Base-by-base conservation (phyloP, 805 yeast species). In the Danielia reshetovae region DNA sequence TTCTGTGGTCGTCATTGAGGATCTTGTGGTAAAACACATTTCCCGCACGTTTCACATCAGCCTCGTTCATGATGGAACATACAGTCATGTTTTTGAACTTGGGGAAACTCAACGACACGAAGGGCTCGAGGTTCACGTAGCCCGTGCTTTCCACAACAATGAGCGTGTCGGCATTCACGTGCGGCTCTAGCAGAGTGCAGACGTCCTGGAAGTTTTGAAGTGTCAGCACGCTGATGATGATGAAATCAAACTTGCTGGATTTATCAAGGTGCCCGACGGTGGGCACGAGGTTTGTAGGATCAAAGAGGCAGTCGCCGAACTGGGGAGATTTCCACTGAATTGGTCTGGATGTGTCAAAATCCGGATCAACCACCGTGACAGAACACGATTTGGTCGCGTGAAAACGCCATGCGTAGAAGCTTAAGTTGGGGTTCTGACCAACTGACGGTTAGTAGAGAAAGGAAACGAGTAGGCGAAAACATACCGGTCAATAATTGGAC, bases 111-210 rank as follows among this genome's bases (percentile, higher is more conserved):
- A 75, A 62, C 44, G 63, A 67, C 25, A 81, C 70, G 52, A 82
- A 82, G 6, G 85, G 83, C 54, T 84, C 90, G 34, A 84, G 55
- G 54, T 81, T 81, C 37, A 84, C 75, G 52, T 74, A 83, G 4
- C 86, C 85, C 2, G 86, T 76, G 31, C 80, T 73, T 58, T 84
- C 94, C 24, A 84, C 60, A 17, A 83, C 60, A 2, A 84, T 60
- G 22, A 78, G 62, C 17, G 87, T 70, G 54, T 70, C 41, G 7
- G 44, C 35, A 29, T 53, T 42, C 14, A 66, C 39, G 32, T 39
- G 54, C 3, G 60, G 58, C 18, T 39, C 44, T 21, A 65, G 38
- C 18, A 39, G 45, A 12, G 43, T 37, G 30, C 65, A 54, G 11
- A 45, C 29, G 7, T 44, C 38, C 46, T 63, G 72, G 43, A 66